These are phyloP conservation scores for Mariannaea elegans DNA, from an alignment of 2,329 filamentous ascomycete species.

Conservation along the genomic window DNA sequence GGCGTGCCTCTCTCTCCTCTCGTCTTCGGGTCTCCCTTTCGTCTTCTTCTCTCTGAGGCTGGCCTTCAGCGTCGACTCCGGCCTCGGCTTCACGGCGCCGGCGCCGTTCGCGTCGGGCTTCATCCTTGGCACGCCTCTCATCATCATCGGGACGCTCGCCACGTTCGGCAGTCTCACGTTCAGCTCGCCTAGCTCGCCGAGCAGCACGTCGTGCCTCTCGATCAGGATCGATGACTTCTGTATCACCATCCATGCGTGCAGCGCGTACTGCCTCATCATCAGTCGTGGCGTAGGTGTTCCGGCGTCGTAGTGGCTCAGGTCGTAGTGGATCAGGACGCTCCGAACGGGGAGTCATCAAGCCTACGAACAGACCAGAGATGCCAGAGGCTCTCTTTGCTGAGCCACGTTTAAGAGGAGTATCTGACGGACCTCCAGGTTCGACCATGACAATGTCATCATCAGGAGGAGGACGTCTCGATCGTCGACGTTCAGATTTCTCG, in stretches of 20 bases:
- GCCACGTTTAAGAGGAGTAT: conserved; percentile 46
- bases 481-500: conserved; percentile 46
- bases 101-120: conserved; percentile 63
- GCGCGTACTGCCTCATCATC: conserved; percentile 60
- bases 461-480: conserved; percentile 39
- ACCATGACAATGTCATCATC: conserved; percentile 53
- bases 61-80: conserved; percentile 58
- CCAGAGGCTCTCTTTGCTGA: conserved; percentile 58
- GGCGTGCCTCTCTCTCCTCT: conserved; percentile 60
- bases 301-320: conserved; percentile 53
- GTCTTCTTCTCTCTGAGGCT: conserved; percentile 16
- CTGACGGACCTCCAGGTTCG: conserved; percentile 45
- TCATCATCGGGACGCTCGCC: conserved; percentile 54
- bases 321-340: conserved; percentile 50
- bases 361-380: conserved; percentile 69
- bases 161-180: conserved; percentile 54
- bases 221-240: conserved; percentile 61
- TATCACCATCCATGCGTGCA: conserved; percentile 59
- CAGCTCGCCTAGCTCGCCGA: conserved; percentile 66
- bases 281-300: conserved; percentile 58
- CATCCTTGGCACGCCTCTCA: conserved; percentile 64
- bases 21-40: conserved; percentile 55
- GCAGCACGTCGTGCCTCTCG: conserved; percentile 70
- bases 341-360: conserved; percentile 59
- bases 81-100: conserved; percentile 57